These are phyloP conservation scores for Metahyphopichia silvanorum DNA, from an alignment of 805 yeast genomes.

Conservation along the genomic window DNA sequence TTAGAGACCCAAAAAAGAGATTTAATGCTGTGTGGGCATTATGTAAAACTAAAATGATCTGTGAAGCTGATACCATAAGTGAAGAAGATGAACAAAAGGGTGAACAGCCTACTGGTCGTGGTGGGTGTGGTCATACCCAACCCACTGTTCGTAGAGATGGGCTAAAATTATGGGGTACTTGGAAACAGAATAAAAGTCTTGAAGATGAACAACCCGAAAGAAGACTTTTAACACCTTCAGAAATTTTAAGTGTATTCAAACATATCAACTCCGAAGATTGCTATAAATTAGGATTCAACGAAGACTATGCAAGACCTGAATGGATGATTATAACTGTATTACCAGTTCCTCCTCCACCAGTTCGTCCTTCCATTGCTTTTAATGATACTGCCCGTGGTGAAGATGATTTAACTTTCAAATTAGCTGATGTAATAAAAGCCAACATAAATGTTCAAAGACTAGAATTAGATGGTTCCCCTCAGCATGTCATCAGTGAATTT, in stretches of 20 bases:
- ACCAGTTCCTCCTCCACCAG: conserved; percentile 99
- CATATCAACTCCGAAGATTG: conserved; percentile 88
- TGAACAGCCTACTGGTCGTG: conserved; percentile 60
- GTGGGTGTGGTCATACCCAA: conserved; percentile 97
- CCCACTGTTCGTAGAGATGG: conserved; percentile 97
- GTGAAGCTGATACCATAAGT: conserved; percentile 82
- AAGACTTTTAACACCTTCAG: conserved; percentile 82
- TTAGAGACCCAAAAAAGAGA: conserved; percentile 92
- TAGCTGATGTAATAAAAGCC: conserved; percentile 95
- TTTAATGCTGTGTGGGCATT: conserved; percentile 95
- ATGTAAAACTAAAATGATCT: conserved; percentile 88
- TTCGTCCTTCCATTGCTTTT: conserved; percentile 96
- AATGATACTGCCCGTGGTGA: conserved; percentile 98
- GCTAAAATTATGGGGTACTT: conserved; percentile 93
- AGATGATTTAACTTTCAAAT: conserved; percentile 96
- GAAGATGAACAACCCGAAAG: conserved; percentile 93
- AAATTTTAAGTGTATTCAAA: conserved; percentile 85
- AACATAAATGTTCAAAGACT: conserved; percentile 95
- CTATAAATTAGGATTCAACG: conserved; percentile 78
- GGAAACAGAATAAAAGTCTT: conserved; percentile 83
- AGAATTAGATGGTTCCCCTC: conserved; percentile 99
- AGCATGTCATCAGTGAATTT: conserved; percentile 94
- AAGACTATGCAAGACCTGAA: conserved; percentile 97
- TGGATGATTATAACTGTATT: conserved; percentile 97
- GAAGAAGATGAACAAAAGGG: conserved; percentile 48